phyloP scores from a whole-genome alignment of 2,329 filamentous ascomycete genomes.

The Epichloe gansuensis region DNA sequence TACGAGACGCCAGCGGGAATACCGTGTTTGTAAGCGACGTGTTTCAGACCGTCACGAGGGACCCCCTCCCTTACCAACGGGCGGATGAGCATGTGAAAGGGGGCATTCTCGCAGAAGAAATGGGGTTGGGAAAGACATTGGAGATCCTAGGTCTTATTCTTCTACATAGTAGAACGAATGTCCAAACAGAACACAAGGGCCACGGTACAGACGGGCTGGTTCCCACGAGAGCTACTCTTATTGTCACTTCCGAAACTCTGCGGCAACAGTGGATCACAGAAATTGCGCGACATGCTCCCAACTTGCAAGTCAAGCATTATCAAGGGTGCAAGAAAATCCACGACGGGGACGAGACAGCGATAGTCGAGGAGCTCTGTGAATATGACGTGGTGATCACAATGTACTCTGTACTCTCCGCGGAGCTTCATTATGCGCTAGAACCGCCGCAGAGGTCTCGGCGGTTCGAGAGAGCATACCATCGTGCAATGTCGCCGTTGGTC shows the following conservation, averaged over 20 bases:
- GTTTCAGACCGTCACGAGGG: constrained; percentile 43
- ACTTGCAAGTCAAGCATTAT: constrained; percentile 43
- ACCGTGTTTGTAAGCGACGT: constrained; percentile 47
- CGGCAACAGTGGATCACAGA: constrained; percentile 50
- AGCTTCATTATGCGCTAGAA: constrained; percentile 63
- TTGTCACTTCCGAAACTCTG: constrained; percentile 45
- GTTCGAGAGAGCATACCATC: constrained; percentile 51
- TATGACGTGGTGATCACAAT: constrained; percentile 52
- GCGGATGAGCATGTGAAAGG: constrained; percentile 33
- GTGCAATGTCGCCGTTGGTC: constrained; percentile 62
- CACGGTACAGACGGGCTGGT: constrained; percentile 30
- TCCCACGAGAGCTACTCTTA: constrained; percentile 43
- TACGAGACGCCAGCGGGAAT: constrained; percentile 21
- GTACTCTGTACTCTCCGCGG: constrained; percentile 59
- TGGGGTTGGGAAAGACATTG: constrained; percentile 72
- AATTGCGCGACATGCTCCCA: constrained; percentile 43
- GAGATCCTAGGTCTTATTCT: constrained; percentile 61
- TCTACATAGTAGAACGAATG: constrained; percentile 32
- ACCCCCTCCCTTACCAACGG: constrained; percentile 31
- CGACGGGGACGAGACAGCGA: constrained; percentile 22
- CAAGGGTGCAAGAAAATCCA: constrained; percentile 30
- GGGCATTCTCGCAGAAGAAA: constrained; percentile 66
- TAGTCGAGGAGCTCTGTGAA: constrained; percentile 31
- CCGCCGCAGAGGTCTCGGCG: constrained; percentile 57
- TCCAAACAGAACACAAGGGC: constrained; percentile 8